These are phyloP conservation scores for Phialocephala subalpina DNA, from an alignment of 2,329 filamentous ascomycete species.

Conservation along the genomic window DNA sequence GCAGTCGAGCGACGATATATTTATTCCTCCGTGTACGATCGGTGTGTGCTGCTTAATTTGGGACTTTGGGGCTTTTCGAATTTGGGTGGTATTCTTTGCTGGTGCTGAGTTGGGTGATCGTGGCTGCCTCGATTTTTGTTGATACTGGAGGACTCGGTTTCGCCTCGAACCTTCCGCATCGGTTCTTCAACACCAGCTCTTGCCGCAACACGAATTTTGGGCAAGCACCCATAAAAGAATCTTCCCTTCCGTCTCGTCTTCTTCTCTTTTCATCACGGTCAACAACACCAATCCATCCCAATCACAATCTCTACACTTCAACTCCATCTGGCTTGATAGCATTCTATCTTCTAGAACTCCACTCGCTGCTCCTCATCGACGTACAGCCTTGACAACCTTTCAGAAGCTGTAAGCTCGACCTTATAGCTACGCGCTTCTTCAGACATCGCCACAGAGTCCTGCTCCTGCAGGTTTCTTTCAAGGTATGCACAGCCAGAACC, in stretches of 20 bases:
- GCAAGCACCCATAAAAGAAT: conserved; percentile 15
- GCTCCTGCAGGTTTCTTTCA: conserved; percentile 20
- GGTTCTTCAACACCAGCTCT: conserved; percentile 21
- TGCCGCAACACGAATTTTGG: conserved; percentile 18
- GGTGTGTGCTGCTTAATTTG: neutral
- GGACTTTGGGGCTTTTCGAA: neutral
- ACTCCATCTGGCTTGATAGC: conserved; percentile 46
- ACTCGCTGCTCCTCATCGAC: conserved; percentile 42
- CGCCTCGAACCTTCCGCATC: conserved; percentile 16
- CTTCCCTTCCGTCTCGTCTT: conserved; percentile 15
- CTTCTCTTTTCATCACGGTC: conserved; percentile 23
- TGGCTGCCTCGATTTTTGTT: conserved; percentile 14
- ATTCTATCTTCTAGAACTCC: conserved; percentile 46
- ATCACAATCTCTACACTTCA: conserved; percentile 42
- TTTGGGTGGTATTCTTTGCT: conserved; percentile 14
- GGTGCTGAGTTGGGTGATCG: neutral
- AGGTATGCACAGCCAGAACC: conserved; percentile 30
- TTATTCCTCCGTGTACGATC: conserved; percentile 3
- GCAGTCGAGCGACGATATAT: conserved; percentile 10
- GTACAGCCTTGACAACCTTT: conserved; percentile 7
- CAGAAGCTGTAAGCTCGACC: conserved; percentile 8
- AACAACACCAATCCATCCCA: conserved; percentile 37
- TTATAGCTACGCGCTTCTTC: conserved; percentile 21
- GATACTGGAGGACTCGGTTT: conserved; percentile 16
- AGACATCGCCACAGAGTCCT: conserved; percentile 15